Evolutionary conservation across 352 stramenopile species (phyloP), one percentile per base, ranked within the genome.

Genomic region (Globisporangium irregulare): DNA sequence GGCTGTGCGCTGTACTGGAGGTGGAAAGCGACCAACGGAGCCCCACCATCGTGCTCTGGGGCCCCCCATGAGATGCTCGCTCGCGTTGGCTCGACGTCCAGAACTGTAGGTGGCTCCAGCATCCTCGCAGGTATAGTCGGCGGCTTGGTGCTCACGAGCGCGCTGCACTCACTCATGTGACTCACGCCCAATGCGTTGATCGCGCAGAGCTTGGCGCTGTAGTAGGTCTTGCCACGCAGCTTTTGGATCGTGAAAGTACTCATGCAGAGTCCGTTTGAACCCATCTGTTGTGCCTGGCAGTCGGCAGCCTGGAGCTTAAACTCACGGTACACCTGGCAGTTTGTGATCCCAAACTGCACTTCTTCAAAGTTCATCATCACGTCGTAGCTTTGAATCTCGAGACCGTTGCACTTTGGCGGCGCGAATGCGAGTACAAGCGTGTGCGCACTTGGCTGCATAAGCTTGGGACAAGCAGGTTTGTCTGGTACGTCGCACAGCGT

Each of bases 401-500:
- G 69, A 0, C 86, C 86, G 32, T 93, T 93, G 70, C 70, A 62
- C 34, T 76, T 80, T 25, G 86, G 83, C 18, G 73, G 64, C 4
- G 43, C 59, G 53, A 89, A 82, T 3, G 20, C 51, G 2, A 90
- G 66, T 4, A 70, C 10, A 4, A 93, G 54, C 0, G 80, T 83
- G 34, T 93, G 79, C 0, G 82, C 60, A 0, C 72, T 72, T 2
- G 76, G 62, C 3, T 76, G 58, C 0, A 73, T 4, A 5, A 93
- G 36, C 18, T 62, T 38, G 1, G 73, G 73, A 3, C 68, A 66
- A 8, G 22, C 43, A 4, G 78, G 77, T 5, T 56, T 64, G 22
- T 87, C 78, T 0, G 86, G 86, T 0, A 90, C 74, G 22, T 90
- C 85, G 12, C 74, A 79, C 7, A 89, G 59, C 20, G 84, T 91